Evolutionary conservation across 2,329 filamentous ascomycete species (phyloP).

Genomic region (Calonectria hongkongensis): DNA sequence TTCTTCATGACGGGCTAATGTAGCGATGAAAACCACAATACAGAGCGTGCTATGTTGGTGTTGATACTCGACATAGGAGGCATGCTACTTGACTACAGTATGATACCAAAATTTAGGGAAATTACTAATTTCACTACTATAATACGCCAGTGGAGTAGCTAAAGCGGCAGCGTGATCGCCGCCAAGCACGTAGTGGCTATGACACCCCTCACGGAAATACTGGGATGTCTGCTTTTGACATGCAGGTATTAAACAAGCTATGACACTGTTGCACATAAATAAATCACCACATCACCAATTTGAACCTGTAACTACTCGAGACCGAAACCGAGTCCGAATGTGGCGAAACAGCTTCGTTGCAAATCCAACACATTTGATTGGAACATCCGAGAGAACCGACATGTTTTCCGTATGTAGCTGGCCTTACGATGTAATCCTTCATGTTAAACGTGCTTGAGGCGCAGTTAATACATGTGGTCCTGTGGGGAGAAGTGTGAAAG

Average conservation of each 20-base stretch:
- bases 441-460: neutral
- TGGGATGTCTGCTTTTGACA: no score
- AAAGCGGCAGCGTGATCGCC: neutral
- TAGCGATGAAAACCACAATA: no score
- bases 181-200: neutral
- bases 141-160: no score
- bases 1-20: no score
- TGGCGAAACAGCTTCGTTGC: neutral
- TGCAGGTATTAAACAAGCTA: no score
- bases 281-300: neutral
- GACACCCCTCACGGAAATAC: neutral
- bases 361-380: constrained; percentile 2
- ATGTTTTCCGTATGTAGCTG: neutral
- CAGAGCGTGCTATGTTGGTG: no score
- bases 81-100: neutral
- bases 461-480: neutral
- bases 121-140: neutral
- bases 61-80: no score
- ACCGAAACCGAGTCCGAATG: constrained; percentile 6
- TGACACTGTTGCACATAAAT: neutral
- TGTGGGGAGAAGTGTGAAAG: neutral
- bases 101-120: neutral
- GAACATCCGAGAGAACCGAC: neutral
- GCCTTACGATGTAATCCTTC: neutral
- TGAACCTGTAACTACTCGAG: neutral